Percentiles rank a stretch among this genome's conserved stretches.
phyloP scores from a whole-genome alignment of 768 basidiomycete genomes.

The Mycena kentingensis region DNA sequence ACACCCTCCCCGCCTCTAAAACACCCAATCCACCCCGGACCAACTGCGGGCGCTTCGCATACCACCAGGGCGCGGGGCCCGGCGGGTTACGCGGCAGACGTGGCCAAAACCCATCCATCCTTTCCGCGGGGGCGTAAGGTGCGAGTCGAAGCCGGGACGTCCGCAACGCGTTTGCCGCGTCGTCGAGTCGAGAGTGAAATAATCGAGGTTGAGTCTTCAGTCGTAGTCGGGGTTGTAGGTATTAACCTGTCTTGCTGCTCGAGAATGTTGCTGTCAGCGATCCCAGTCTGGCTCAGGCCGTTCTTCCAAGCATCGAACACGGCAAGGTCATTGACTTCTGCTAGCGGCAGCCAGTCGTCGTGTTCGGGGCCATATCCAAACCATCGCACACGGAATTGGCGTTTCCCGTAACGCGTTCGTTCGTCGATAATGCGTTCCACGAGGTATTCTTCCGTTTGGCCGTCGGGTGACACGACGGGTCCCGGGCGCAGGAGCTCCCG shows the following conservation, averaged over 20 bases:
- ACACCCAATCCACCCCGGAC: neutral
- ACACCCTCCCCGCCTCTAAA: slow-evolving; percentile 1
- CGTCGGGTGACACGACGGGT: slow-evolving; percentile 17
- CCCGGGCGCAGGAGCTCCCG: slow-evolving; percentile 3
- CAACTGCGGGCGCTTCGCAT: slow-evolving; percentile 2
- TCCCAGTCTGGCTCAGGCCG: neutral
- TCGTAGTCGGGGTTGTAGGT: neutral
- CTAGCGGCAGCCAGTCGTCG: neutral
- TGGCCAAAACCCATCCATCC: neutral
- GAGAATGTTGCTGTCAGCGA: neutral
- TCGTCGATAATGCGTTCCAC: slow-evolving; percentile 34
- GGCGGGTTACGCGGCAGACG: slow-evolving; percentile 1
- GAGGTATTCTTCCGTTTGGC: slow-evolving; percentile 22
- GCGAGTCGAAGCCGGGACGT: neutral
- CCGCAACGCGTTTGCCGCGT: neutral
- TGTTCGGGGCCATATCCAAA: neutral
- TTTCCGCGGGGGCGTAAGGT: neutral
- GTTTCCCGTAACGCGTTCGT: neutral
- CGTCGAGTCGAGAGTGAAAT: neutral
- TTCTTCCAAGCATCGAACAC: neutral
- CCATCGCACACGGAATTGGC: neutral
- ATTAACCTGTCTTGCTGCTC: no score
- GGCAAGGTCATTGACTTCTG: neutral
- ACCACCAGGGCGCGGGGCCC: no score
- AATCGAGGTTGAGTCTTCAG: neutral